Percentiles rank a stretch among this genome's conserved stretches.
Evolutionary conservation across 805 yeast species (phyloP).

Genomic region (Starmerella asiatica): DNA sequence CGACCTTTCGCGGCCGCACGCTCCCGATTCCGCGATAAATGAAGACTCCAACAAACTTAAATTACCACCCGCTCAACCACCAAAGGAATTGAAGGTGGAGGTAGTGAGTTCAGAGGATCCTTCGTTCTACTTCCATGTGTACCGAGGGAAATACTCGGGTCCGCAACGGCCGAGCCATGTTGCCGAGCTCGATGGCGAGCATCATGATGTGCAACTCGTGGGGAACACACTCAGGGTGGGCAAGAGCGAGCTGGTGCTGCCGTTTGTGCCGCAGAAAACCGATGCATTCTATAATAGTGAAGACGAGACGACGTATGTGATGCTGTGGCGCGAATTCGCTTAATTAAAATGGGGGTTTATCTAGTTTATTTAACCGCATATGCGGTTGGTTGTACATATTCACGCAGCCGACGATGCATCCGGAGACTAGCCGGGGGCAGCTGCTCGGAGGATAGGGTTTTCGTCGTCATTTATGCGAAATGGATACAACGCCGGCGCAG

Average conservation of each 20-base stretch:
- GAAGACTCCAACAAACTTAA: neutral
- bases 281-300: conserved; percentile 16
- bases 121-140: conserved; percentile 14
- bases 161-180: conserved; percentile 14
- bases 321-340: conserved; percentile 13
- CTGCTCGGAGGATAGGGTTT: no score
- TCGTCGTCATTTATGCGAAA: no score
- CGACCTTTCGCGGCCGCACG: conserved; percentile 9
- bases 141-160: conserved; percentile 17
- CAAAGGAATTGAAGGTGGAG: neutral
- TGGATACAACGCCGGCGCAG: conserved; percentile 16
- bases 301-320: conserved; percentile 19
- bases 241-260: neutral
- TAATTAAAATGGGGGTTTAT: neutral
- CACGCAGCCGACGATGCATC: no score
- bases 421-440: no score
- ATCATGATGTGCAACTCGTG: conserved; percentile 3
- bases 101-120: conserved; percentile 6
- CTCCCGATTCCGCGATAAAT: neutral
- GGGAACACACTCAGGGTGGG: neutral
- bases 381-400: no score
- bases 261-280: conserved; percentile 1
- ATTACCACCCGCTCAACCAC: neutral
- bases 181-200: conserved; percentile 17
- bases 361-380: neutral